A percentile compares a stretch with the other conserved stretches of the same genome.
phyloP scores from a whole-genome alignment of 1,139 yeast species.

The Zygotorulaspora mrakii region DNA sequence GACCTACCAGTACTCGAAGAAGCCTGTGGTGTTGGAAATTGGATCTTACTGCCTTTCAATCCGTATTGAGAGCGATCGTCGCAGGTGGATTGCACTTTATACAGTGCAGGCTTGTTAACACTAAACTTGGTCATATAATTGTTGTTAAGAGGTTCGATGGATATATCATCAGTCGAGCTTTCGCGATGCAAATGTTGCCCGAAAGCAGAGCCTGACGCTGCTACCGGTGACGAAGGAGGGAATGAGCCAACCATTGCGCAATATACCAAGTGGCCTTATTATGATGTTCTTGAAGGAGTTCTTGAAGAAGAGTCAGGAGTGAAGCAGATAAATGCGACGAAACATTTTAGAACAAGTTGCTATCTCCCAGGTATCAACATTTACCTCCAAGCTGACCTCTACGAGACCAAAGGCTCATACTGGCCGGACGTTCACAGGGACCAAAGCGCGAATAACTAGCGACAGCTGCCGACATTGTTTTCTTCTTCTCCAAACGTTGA shows the following conservation, averaged over 20 bases:
- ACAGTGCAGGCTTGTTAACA: background rate
- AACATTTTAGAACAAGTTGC: no score
- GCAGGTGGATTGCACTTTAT: constrained; percentile 4
- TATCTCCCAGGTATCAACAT: no score
- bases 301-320: no score
- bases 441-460: no score
- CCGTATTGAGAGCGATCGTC: background rate
- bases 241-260: constrained; percentile 44
- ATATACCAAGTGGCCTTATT: no score
- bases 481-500: no score
- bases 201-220: constrained; percentile 3
- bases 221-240: constrained; percentile 64
- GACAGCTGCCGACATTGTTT: no score
- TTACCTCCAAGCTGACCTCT: no score
- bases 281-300: no score
- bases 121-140: background rate
- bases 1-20: constrained; percentile 51
- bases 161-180: constrained; percentile 15
- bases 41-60: constrained; percentile 8
- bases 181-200: constrained; percentile 29
- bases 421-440: no score
- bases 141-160: background rate
- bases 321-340: no score
- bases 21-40: constrained; percentile 52
- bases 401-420: no score